Conservation (phyloP, 352 stramenopile genomes). For the Thalassiosira hispida region DNA sequence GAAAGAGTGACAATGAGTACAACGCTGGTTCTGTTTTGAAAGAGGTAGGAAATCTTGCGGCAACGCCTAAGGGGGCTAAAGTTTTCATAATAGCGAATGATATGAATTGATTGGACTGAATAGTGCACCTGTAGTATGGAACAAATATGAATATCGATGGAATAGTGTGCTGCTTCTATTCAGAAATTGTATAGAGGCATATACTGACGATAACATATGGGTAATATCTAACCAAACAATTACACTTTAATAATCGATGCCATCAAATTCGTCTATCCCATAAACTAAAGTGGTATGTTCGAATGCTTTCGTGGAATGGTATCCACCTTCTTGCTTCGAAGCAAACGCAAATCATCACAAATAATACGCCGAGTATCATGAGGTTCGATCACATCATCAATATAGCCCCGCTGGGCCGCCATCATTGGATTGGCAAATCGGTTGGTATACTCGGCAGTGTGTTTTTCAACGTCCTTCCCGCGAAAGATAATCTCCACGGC, state of each 20-base stretch:
- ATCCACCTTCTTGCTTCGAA: slow-evolving; percentile 92
- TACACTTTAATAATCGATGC: too few relatives aligned
- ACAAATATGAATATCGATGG: too few relatives aligned
- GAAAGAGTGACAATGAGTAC: not conserved
- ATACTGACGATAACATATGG: too few relatives aligned
- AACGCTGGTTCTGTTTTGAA: slow-evolving; percentile 2
- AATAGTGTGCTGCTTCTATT: too few relatives aligned
- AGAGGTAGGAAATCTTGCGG: not conserved
- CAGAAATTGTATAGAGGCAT: too few relatives aligned
- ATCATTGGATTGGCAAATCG: slow-evolving; percentile 96
- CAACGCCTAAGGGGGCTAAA: too few relatives aligned
- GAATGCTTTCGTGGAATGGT: slow-evolving; percentile 96
- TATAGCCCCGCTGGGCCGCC: slow-evolving; percentile 94
- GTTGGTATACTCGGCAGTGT: slow-evolving; percentile 94
- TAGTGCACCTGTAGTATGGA: too few relatives aligned
- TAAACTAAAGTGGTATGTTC: slow-evolving; percentile 97
- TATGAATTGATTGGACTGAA: too few relatives aligned
- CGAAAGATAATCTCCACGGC: slow-evolving; percentile 98
- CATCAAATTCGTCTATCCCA: too few relatives aligned
- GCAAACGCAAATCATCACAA: slow-evolving; percentile 94
- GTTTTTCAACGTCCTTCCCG: slow-evolving; percentile 93
- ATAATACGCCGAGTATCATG: slow-evolving; percentile 91
- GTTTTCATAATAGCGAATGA: too few relatives aligned
- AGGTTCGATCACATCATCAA: slow-evolving; percentile 98
- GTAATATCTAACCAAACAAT: slow-evolving; percentile 9